Base-by-base conservation (phyloP, 2,329 filamentous ascomycete species). In the Xylaria hypoxylon region DNA sequence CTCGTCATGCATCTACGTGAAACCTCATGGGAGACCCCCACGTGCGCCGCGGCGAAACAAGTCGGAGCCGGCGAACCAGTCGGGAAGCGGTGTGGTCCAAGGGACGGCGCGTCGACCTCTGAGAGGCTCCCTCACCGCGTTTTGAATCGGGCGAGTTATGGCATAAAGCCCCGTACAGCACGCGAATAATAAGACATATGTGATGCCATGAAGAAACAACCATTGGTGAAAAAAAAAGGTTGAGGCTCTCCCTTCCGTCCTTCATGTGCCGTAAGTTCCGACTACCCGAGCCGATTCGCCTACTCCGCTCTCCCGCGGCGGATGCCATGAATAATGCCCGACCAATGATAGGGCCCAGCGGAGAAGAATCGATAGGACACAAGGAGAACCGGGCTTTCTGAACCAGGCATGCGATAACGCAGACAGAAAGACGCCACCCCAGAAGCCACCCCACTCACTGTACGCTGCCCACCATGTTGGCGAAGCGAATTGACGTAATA, bases 1-100 rank as follows among this genome's bases (percentile, higher is more conserved):
- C 52, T 53, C 40, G 42, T 38, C 44, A 58, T 53, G 50, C 52
- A 31, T 42, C 13, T 19, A 45, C 47, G 33, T 38, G 53, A 60
- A 64, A 69, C 68, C 57, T 67, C 68, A 66, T 63, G 52, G 44
- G 31, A 28, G 64, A 61, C 71, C 73, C 71, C 74, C 74, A 75
- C 74, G 73, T 75, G 74, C 69, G 64, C 60, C 67, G 53, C 61
- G 64, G 71, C 72, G 70, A 71, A 68, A 72, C 71, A 70, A 48
- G 44, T 69, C 73, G 73, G 72, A 73, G 57, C 67, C 70, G 71
- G 70, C 67, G 69, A 62, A 57, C 48, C 57, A 55, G 63, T 69
- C 71, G 71, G 70, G 63, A 67, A 66, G 71, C 71, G 72, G 72
- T 72, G 71, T 71, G 61, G 58, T 38, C 31, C 24, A 40, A 38